These are phyloP conservation scores for Neonectria faginata DNA, from an alignment of 2,329 filamentous ascomycete genomes.

Conservation along the genomic window DNA sequence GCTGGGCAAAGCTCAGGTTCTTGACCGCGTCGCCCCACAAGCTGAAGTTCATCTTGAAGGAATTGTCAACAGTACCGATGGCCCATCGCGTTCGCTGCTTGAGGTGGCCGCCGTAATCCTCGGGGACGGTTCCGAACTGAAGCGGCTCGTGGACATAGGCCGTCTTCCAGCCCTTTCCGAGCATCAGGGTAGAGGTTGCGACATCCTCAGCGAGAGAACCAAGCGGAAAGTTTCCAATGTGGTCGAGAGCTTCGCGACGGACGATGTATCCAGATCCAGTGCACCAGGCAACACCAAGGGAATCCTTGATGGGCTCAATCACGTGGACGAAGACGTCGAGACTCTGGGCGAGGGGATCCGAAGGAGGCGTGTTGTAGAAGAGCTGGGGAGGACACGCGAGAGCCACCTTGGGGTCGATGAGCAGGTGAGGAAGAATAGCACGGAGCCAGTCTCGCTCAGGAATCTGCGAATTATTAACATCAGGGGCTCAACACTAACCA, in stretches of 20 bases:
- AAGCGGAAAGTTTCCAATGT: conserved; percentile 71
- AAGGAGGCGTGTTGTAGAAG: conserved; percentile 71
- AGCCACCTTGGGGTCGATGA: conserved; percentile 68
- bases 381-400: conserved; percentile 71
- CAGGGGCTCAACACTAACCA: neutral
- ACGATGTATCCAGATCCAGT: conserved; percentile 73
- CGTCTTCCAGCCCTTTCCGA: conserved; percentile 71
- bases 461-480: conserved; percentile 56
- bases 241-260: conserved; percentile 68
- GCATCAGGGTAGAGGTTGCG: conserved; percentile 67
- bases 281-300: conserved; percentile 70
- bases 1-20: conserved; percentile 66
- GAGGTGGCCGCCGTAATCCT: conserved; percentile 65
- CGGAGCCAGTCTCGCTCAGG: conserved; percentile 71
- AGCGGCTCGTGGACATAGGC: conserved; percentile 70
- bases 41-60: conserved; percentile 70
- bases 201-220: conserved; percentile 72
- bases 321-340: conserved; percentile 69
- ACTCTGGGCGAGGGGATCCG: conserved; percentile 69
- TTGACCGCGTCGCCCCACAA: conserved; percentile 65
- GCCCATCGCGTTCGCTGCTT: conserved; percentile 70
- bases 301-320: conserved; percentile 62
- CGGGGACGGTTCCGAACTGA: conserved; percentile 70
- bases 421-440: conserved; percentile 68
- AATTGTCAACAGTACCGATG: conserved; percentile 68